Base-by-base conservation (phyloP, 2,329 filamentous ascomycete species). In the Calcarisporium arbuscula region DNA sequence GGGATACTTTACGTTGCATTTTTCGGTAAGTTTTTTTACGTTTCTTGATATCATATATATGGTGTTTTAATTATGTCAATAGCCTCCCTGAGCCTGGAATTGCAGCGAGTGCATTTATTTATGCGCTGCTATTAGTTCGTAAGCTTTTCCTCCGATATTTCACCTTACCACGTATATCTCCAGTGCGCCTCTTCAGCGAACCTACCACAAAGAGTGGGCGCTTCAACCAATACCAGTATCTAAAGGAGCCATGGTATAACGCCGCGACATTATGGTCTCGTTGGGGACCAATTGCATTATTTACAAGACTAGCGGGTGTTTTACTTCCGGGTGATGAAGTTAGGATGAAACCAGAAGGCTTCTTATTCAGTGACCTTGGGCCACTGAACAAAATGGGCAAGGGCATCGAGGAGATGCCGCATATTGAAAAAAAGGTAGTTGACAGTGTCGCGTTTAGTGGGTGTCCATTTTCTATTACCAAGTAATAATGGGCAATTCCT, bases 11-110 rank as follows among this genome's bases (percentile, higher is more conserved):
- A 30, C 65, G 82, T 11, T 67, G 67, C 32, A 76, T 80, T 1
- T 85, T 87, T 67, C 57, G 74, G 76, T 81, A 58, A 53, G 68
- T 52, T n/a, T n/a, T n/a, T n/a, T n/a, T n/a, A n/a, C n/a, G n/a
- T n/a, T n/a, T n/a, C n/a, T n/a, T n/a, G n/a, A n/a, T n/a, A n/a
- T n/a, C n/a, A n/a, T n/a, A n/a, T n/a, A n/a, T n/a, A n/a, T n/a
- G n/a, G n/a, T n/a, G n/a, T n/a, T n/a, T n/a, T n/a, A n/a, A n/a
- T n/a, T n/a, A n/a, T n/a, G n/a, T n/a, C n/a, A n/a, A n/a, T n/a
- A n/a, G n/a, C n/a, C n/a, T n/a, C n/a, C n/a, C n/a, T n/a, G n/a
- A n/a, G n/a, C n/a, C n/a, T n/a, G n/a, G n/a, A n/a, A n/a, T n/a
- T n/a, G n/a, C n/a, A n/a, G n/a, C n/a, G n/a, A n/a, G n/a, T n/a